phyloP scores from a whole-genome alignment of 1,284 basidiomycete genomes.

The Volvariella surrecta region DNA sequence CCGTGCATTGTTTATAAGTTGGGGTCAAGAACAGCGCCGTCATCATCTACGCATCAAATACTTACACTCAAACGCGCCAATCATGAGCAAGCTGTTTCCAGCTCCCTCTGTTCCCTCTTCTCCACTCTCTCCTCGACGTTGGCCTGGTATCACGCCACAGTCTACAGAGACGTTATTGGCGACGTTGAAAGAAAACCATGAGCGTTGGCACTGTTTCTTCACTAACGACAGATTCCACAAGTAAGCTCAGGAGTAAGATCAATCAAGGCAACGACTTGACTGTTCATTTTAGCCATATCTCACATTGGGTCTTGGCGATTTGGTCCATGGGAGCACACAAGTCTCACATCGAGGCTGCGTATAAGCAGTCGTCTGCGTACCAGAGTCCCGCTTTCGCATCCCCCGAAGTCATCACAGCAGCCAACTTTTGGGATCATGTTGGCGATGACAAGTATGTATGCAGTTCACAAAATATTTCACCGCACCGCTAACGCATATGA shows the following conservation, averaged over 20 bases:
- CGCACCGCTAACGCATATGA: background rate
- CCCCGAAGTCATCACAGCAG: conserved; percentile 20
- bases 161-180: conserved; percentile 35
- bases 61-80: too few species aligned
- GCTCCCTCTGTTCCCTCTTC: conserved; percentile 25
- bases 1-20: too few species aligned
- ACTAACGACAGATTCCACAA: conserved; percentile 55
- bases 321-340: conserved; percentile 33
- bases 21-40: too few species aligned
- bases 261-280: background rate
- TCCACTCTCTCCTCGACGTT: conserved; percentile 22
- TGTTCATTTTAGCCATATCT: conserved; percentile 24
- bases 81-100: conserved; percentile 25
- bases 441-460: conserved; percentile 30
- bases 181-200: conserved; percentile 47
- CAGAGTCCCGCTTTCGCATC: conserved; percentile 27
- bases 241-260: conserved; percentile 19
- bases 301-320: conserved; percentile 31
- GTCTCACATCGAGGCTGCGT: conserved; percentile 29
- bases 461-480: background rate
- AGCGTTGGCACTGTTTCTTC: conserved; percentile 52
- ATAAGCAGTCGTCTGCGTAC: conserved; percentile 24
- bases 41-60: too few species aligned
- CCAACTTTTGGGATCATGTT: conserved; percentile 33
- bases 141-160: conserved; percentile 39